Base-by-base conservation (phyloP, 495 filamentous ascomycete genomes). In the Immersiella caudata region DNA sequence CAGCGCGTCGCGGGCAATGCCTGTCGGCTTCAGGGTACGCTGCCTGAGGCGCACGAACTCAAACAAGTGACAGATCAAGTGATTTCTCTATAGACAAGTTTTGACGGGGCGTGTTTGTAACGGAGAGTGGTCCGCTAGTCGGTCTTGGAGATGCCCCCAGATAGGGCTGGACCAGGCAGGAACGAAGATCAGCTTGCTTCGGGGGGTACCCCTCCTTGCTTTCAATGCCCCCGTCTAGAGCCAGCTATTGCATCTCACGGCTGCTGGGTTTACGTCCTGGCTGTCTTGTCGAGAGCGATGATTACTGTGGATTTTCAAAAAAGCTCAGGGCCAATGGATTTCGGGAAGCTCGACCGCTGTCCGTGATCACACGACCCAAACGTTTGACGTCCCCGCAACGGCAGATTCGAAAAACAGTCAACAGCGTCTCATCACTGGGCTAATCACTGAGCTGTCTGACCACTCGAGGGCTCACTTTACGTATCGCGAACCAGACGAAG, bases 331-430 rank as follows among this genome's bases (percentile, higher is more conserved):
- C 52, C 52, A 55, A 55, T 55, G 52, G 14, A 2, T 2, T 5
- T 2, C 7, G 52, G n/a, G 7, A 6, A 55, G 24, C 7, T 55
- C 22, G 52, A 55, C 12, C 2, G 20, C 25, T 6, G 3, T 55
- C 52, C 11, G 16, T 55, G 52, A 26, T 55, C 52, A 55, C 52
- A 55, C 52, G 52, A 55, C 52, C 52, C 52, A n/a, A n/a, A 26
- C 21, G 20, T 55, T 26, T n/a, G 20, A 24, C 14, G 36, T n/a
- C 54, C 55, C 18, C 24, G 50, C 21, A 33, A 21, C 57, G 46
- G 20, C 58, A 26, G 69, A 62, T n/a, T 70, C 63, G 62, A 27
- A 64, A 79, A 40, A 60, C n/a, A n/a, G 54, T 22, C 18, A 29
- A 36, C 6, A 8, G 25, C 9, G 20, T 60, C 57, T 27, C 33